Conservation (phyloP, 441 rosid genomes). For the Geranium incanum region DNA sequence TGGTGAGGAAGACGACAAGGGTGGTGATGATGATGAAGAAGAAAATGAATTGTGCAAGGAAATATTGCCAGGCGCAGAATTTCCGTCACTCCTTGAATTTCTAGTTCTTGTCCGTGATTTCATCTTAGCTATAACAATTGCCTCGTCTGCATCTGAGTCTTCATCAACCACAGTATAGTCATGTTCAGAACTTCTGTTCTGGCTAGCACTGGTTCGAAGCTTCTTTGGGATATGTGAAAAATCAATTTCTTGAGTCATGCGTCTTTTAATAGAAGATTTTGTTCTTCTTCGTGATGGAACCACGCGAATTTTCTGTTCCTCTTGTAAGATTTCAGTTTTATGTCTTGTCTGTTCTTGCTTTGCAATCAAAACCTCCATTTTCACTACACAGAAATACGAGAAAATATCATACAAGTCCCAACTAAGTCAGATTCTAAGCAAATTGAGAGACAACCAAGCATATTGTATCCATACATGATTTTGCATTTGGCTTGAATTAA, state of each 20-base stretch:
- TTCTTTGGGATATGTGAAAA: slow-evolving; percentile 19
- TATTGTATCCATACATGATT: neutral
- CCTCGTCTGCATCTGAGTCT: slow-evolving; percentile 15
- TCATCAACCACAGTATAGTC: slow-evolving; percentile 11
- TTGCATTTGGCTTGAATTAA: neutral
- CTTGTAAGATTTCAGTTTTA: neutral
- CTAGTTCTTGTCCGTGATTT: slow-evolving; percentile 22
- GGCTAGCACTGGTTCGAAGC: slow-evolving; percentile 19
- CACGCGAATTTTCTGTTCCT: slow-evolving; percentile 7
- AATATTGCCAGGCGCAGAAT: slow-evolving; percentile 7
- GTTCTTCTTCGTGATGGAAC: slow-evolving; percentile 1
- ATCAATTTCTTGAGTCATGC: slow-evolving; percentile 11
- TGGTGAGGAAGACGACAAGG: slow-evolving; percentile 13
- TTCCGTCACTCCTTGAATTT: slow-evolving; percentile 4
- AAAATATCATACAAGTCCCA: neutral
- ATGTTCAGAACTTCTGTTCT: slow-evolving; percentile 11
- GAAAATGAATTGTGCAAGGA: slow-evolving; percentile 5
- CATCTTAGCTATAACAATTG: slow-evolving; percentile 20
- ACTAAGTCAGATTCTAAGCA: neutral
- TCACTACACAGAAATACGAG: slow-evolving; percentile 26
- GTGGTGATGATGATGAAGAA: neutral
- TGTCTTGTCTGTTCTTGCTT: slow-evolving; percentile 19
- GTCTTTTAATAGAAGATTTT: slow-evolving; percentile 23
- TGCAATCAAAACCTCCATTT: slow-evolving; percentile 33
- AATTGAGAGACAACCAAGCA: neutral